phyloP scores from a whole-genome alignment of 805 yeast species.

The Komagataella populi region DNA sequence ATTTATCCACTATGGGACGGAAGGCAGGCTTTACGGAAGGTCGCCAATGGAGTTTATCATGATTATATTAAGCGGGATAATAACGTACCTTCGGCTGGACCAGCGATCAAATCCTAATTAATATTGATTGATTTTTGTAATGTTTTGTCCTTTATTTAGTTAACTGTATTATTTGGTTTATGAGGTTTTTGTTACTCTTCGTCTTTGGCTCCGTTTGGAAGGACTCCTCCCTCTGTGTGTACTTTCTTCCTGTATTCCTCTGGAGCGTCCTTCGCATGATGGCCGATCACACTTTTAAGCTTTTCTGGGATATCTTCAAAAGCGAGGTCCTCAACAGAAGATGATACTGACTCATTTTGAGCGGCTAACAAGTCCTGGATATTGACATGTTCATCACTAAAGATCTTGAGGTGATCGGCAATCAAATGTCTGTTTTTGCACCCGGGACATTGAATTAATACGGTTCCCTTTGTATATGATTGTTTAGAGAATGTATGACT shows the following conservation, averaged over 20 bases:
- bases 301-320: slow-evolving; percentile 57
- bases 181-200: neutral
- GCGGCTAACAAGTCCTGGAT: slow-evolving; percentile 65
- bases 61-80: neutral
- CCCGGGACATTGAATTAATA: slow-evolving; percentile 82
- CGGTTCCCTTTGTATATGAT: slow-evolving; percentile 79
- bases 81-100: neutral
- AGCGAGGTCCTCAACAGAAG: slow-evolving; percentile 51
- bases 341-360: slow-evolving; percentile 63
- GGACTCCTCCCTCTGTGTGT: slow-evolving; percentile 5
- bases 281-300: slow-evolving; percentile 37
- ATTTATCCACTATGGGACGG: slow-evolving; percentile 22
- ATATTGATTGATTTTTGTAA: neutral
- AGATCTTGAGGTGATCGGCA: slow-evolving; percentile 78
- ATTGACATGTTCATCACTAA: slow-evolving; percentile 66
- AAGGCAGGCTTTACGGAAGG: slow-evolving; percentile 12
- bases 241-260: slow-evolving; percentile 13
- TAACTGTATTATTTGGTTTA: neutral
- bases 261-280: slow-evolving; percentile 59
- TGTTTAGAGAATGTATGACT: slow-evolving; percentile 88
- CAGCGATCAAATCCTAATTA: neutral
- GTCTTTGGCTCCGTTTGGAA: slow-evolving; percentile 3
- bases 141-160: neutral
- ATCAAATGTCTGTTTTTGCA: slow-evolving; percentile 81
- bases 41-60: neutral